A percentile compares a stretch with the other conserved stretches of the same genome.
These are phyloP conservation scores for Aspergillus carbonarius DNA, from an alignment of 2,329 filamentous ascomycete species.

Conservation along the genomic window DNA sequence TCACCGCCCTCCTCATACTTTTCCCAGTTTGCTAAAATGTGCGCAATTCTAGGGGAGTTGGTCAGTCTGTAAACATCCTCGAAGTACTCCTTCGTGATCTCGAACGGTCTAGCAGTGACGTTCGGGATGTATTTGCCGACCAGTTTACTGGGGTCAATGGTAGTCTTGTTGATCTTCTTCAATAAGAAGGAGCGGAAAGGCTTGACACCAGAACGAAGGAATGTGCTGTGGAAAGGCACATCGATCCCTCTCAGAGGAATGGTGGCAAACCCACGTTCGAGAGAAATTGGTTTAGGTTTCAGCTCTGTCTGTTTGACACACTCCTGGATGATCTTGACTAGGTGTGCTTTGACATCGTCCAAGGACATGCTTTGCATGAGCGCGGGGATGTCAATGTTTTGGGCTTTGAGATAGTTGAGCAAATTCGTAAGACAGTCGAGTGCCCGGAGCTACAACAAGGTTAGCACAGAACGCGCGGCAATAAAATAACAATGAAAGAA, in stretches of 20 bases:
- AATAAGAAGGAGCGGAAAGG: conserved; percentile 97
- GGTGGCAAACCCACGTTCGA: conserved; percentile 93
- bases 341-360: conserved; percentile 85
- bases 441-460: conserved; percentile 52
- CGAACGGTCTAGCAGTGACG: conserved; percentile 93
- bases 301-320: conserved; percentile 82
- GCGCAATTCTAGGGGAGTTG: conserved; percentile 63
- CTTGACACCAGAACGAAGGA: conserved; percentile 96
- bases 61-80: conserved; percentile 97
- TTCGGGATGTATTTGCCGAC: conserved; percentile 99
- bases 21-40: conserved; percentile 77
- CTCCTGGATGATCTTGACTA: conserved; percentile 86
- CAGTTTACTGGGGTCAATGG: conserved; percentile 93
- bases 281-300: conserved; percentile 83
- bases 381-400: conserved; percentile 95
- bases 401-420: conserved; percentile 91
- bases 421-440: conserved; percentile 71
- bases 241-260: conserved; percentile 97
- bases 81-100: conserved; percentile 97
- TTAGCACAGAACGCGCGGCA: conserved; percentile 21
- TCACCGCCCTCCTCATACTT: conserved; percentile 57
- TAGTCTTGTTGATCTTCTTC: conserved; percentile 99
- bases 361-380: conserved; percentile 82
- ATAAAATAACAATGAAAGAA: conserved; percentile 12
- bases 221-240: conserved; percentile 98